Evolutionary conservation across 2,329 filamentous ascomycete genomes (phyloP), one percentile per base, ranked within the genome.

Genomic region (Remersonia thermophila): DNA sequence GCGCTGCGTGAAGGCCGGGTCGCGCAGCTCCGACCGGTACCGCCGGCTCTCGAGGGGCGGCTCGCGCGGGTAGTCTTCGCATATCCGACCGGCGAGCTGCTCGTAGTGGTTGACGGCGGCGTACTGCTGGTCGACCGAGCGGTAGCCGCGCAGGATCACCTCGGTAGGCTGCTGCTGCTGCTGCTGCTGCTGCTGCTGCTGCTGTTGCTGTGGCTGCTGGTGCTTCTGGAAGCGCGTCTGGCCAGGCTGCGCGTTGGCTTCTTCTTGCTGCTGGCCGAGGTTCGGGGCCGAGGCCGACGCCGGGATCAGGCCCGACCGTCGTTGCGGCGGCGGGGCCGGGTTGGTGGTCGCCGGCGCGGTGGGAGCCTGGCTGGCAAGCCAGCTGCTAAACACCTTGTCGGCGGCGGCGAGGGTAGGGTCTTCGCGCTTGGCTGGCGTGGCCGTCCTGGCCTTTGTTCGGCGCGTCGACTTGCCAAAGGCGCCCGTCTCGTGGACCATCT

Each of bases 31-130:
- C 1, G 78, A 72, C 53, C 83, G 81, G 63, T 81, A 89, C 39
- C 80, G 70, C 39, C 71, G 67, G 52, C 74, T 72, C 43, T 77
- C 70, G 38, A 75, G 67, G 3, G 83, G 82, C n/a, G 89, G 80
- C 45, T 83, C 78, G 43, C 89, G 78, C 7, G 86, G 77, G 58
- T 96, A 96, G 60, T 95, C 87, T 61, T 96, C 89, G 58, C 87
- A 87, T 54, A 95, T 84, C 44, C 75, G 64, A 17, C 87, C 87
- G 6, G 83, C 89, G 29, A 93, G 77, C 41, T 79, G 73, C 63
- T 95, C 89, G 61, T 82, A 96, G 60, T 84, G 83, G 47, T 82
- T 77, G 49, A 96, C 79, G 25, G 86, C 86, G 18, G 87, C 85
- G 71, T 91, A 95, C 65, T 85, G 69, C 59, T 78, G 63, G 57